Evolutionary conservation across 2,329 filamentous ascomycete genomes (phyloP).

Genomic region (Cladosporium cucumerinum): DNA sequence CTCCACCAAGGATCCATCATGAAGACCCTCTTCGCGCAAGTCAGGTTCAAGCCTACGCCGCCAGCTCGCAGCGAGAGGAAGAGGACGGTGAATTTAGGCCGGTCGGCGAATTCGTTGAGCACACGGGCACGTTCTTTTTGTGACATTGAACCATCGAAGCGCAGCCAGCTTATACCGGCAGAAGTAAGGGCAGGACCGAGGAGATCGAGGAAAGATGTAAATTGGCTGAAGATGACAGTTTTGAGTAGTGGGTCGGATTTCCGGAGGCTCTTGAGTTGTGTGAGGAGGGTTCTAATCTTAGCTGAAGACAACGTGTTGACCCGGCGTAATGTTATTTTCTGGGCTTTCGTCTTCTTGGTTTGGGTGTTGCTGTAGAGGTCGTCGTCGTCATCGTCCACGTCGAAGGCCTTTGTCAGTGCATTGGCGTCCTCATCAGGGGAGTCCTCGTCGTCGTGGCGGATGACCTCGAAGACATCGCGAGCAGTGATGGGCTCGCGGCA

Average conservation of each 20-base stretch:
- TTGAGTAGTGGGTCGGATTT: constrained; percentile 64
- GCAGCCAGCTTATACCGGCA: constrained; percentile 73
- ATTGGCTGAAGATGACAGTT: constrained; percentile 93
- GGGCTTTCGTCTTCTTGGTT: constrained; percentile 2
- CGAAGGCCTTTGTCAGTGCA: constrained; percentile 22
- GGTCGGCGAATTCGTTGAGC: constrained; percentile 64
- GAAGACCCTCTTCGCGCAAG: constrained; percentile 81
- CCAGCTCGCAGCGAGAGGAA: constrained; percentile 84
- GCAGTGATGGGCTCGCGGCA: constrained; percentile 80
- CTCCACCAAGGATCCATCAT: constrained; percentile 99
- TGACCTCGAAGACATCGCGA: constrained; percentile 87
- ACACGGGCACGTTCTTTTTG: constrained; percentile 81
- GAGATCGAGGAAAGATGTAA: constrained; percentile 90
- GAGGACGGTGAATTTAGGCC: constrained; percentile 64
- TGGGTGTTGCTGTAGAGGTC: constrained; percentile 40
- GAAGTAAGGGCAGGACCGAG: constrained; percentile 76
- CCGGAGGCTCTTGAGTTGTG: constrained; percentile 67
- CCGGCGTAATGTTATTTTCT: constrained; percentile 56
- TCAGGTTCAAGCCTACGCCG: constrained; percentile 90
- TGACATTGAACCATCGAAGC: constrained; percentile 85
- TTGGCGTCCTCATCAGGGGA: constrained; percentile 18
- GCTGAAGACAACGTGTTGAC: constrained; percentile 71
- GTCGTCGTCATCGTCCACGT: constrained; percentile 23
- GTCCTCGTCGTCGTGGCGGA: constrained; percentile 66
- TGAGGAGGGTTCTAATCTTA: constrained; percentile 79